phyloP scores from a whole-genome alignment of 768 basidiomycete genomes.

The Postia placenta region DNA sequence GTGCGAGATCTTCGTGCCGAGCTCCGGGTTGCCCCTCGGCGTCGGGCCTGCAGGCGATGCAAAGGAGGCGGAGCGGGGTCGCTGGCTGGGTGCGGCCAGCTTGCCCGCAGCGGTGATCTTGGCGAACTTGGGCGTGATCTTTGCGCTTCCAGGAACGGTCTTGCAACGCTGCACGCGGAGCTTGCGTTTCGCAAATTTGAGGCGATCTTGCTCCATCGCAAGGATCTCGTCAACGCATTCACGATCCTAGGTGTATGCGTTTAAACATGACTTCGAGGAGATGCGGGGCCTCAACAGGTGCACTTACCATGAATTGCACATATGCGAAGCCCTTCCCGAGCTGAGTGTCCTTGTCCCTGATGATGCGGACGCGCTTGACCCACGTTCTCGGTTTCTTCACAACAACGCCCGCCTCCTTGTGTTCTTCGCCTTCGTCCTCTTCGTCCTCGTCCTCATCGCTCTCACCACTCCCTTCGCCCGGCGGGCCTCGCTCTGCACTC shows the following conservation, averaged over 20 bases:
- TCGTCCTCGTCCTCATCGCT: slow-evolving; percentile 24
- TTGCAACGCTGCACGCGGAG: slow-evolving; percentile 91
- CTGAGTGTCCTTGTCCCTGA: slow-evolving; percentile 87
- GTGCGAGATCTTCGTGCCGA: slow-evolving; percentile 73
- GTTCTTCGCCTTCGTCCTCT: slow-evolving; percentile 21
- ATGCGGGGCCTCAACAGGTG: background rate
- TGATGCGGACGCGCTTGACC: slow-evolving; percentile 82
- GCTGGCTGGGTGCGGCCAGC: slow-evolving; percentile 8
- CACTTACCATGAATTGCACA: slow-evolving; percentile 73
- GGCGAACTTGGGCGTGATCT: slow-evolving; percentile 19
- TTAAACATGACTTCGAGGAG: background rate
- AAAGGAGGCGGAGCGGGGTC: background rate
- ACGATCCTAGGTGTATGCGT: slow-evolving; percentile 60
- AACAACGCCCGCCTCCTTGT: background rate
- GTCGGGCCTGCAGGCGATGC: slow-evolving; percentile 22
- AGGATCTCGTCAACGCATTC: slow-evolving; percentile 91
- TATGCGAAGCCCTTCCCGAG: slow-evolving; percentile 96
- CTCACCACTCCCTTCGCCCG: slow-evolving; percentile 25
- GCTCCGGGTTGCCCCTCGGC: slow-evolving; percentile 76
- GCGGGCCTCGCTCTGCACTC: slow-evolving; percentile 60
- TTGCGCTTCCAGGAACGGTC: slow-evolving; percentile 41
- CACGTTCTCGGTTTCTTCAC: slow-evolving; percentile 40
- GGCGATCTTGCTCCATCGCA: slow-evolving; percentile 65
- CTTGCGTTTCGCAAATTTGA: slow-evolving; percentile 91
- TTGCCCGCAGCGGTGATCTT: slow-evolving; percentile 16